These are phyloP conservation scores for Chloris gayana DNA, from an alignment of 176 grass and related monocot genomes.

Conservation along the genomic window DNA sequence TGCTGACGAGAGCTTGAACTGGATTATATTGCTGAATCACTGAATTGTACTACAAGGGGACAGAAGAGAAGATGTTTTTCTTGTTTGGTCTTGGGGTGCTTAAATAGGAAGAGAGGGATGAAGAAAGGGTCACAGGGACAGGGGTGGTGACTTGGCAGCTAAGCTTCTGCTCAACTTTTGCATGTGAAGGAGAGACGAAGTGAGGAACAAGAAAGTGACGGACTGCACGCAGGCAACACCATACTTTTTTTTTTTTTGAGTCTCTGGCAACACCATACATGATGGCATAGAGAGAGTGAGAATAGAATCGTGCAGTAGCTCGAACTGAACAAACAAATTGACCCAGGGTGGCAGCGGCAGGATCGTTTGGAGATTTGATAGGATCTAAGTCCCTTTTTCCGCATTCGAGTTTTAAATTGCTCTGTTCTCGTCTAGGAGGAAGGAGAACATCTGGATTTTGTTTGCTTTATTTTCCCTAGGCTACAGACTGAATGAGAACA, in stretches of 20 bases:
- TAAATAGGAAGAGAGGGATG: no score
- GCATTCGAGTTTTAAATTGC: neutral
- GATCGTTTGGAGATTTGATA: slow-evolving; percentile 30
- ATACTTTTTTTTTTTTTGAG: no score
- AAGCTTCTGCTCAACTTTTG: neutral
- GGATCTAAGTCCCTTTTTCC: slow-evolving; percentile 32
- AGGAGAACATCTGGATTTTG: slow-evolving; percentile 23
- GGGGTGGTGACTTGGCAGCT: neutral
- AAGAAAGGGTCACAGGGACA: no score
- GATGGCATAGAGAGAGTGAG: slow-evolving; percentile 7
- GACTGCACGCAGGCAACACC: no score
- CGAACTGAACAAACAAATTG: neutral
- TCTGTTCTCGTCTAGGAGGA: slow-evolving; percentile 11
- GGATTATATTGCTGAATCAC: no score
- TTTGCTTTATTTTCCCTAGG: neutral
- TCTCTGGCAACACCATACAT: neutral
- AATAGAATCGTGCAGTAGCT: slow-evolving; percentile 16
- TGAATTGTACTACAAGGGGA: no score
- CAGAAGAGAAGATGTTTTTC: neutral
- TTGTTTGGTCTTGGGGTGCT: slow-evolving; percentile 5
- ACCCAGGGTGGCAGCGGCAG: neutral
- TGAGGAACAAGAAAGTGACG: neutral
- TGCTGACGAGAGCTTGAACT: neutral
- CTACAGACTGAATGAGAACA: no score
- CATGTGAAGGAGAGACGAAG: slow-evolving; percentile 24